Evolutionary conservation across 257 asterid genomes (phyloP).

Genomic region (Cynanchum wilfordii): DNA sequence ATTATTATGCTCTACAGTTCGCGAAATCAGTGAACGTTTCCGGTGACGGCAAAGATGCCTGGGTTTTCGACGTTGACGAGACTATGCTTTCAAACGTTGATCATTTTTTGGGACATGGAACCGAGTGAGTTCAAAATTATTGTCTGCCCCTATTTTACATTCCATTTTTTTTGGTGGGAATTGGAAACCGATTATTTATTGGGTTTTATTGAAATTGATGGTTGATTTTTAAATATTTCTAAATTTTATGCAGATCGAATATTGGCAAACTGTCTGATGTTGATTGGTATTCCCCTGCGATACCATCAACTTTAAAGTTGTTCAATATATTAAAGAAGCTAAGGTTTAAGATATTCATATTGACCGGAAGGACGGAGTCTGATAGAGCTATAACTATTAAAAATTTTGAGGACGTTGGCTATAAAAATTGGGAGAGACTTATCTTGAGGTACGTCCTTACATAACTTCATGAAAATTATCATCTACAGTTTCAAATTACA

Average conservation of each 20-base stretch:
- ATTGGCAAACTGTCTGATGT: too few species aligned
- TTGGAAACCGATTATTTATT: too few species aligned
- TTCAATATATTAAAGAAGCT: constrained; percentile 53
- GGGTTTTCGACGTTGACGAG: constrained; percentile 92
- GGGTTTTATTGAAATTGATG: background rate
- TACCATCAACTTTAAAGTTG: constrained; percentile 60
- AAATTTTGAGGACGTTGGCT: constrained; percentile 55
- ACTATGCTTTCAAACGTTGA: constrained; percentile 76
- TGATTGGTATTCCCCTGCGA: too few species aligned
- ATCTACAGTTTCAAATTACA: background rate
- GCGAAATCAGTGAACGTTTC: constrained; percentile 35
- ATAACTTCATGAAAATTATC: too few species aligned
- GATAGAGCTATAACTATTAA: constrained; percentile 64
- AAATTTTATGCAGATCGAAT: constrained; percentile 43
- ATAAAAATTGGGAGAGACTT: constrained; percentile 71
- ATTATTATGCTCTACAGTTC: constrained; percentile 38
- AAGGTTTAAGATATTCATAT: constrained; percentile 54
- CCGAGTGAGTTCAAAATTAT: constrained; percentile 69
- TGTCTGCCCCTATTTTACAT: background rate
- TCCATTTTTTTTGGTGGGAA: too few species aligned
- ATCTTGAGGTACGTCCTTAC: constrained; percentile 87
- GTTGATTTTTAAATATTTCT: background rate
- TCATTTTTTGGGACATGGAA: constrained; percentile 55
- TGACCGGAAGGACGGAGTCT: constrained; percentile 69
- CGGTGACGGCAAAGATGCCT: constrained; percentile 61